Percentiles rank a stretch among this genome's conserved stretches.
phyloP scores from a whole-genome alignment of 257 asterid genomes.

The Nicotiana sylvestris region DNA sequence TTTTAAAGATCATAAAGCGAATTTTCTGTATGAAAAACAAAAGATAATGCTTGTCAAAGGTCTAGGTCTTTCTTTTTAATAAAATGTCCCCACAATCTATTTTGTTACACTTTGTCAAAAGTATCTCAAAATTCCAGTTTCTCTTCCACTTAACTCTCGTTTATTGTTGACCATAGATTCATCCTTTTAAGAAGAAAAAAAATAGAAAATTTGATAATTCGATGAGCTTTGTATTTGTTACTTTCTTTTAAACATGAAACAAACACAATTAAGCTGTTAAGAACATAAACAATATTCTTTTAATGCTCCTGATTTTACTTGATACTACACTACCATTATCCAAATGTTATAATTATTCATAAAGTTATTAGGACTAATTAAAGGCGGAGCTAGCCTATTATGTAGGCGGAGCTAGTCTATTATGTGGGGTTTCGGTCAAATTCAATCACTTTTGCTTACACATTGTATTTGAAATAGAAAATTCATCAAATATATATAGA shows the following conservation, averaged over 20 bases:
- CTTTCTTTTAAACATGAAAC: too few relatives aligned
- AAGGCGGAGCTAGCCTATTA: too few relatives aligned
- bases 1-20: not conserved
- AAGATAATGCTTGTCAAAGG: not conserved
- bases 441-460: too few relatives aligned
- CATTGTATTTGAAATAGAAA: too few relatives aligned
- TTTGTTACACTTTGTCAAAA: not conserved
- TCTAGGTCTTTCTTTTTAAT: not conserved
- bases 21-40: not conserved
- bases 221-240: not conserved
- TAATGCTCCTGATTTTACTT: too few relatives aligned
- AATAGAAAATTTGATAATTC: not conserved
- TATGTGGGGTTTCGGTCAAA: too few relatives aligned
- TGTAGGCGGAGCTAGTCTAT: too few relatives aligned
- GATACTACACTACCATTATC: not conserved
- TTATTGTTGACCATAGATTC: not conserved
- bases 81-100: not conserved
- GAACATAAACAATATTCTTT: not conserved
- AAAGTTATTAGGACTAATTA: too few relatives aligned
- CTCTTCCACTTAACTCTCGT: not conserved
- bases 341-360: not conserved
- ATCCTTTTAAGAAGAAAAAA: not conserved
- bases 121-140: not conserved
- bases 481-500: too few relatives aligned
- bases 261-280: not conserved